Percentiles rank a stretch among this genome's conserved stretches.
Conservation (phyloP, 352 stramenopile species). For the Globisporangium camurandrum region DNA sequence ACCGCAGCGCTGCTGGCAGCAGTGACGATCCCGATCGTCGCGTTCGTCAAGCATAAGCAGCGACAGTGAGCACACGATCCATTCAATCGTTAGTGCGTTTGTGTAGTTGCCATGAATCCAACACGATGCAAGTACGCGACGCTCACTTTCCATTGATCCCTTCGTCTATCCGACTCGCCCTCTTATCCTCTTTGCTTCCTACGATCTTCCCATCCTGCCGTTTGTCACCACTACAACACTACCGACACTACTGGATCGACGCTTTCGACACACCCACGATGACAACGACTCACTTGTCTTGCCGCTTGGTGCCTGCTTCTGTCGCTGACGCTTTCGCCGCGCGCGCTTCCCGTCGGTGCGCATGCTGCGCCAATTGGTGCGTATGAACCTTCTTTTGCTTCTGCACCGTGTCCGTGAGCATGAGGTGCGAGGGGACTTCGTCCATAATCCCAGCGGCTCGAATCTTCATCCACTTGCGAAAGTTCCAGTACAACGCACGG, state of each 20-base stretch:
- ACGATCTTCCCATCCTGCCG: too few relatives aligned
- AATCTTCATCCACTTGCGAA: constrained; percentile 82
- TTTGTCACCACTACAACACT: too few relatives aligned
- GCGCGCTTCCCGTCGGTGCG: background rate
- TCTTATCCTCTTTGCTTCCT: too few relatives aligned
- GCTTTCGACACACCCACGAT: background rate
- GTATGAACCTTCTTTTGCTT: constrained; percentile 19
- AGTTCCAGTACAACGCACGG: constrained; percentile 77
- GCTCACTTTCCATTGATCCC: too few relatives aligned
- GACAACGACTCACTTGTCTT: background rate
- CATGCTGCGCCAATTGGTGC: constrained; percentile 1
- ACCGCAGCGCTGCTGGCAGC: too few relatives aligned
- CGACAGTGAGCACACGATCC: too few relatives aligned
- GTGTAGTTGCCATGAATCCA: too few relatives aligned
- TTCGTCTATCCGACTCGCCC: too few relatives aligned
- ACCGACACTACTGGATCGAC: background rate
- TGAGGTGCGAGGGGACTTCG: constrained; percentile 51
- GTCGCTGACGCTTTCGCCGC: background rate
- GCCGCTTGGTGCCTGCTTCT: background rate
- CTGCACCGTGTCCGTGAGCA: constrained; percentile 29
- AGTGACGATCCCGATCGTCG: too few relatives aligned
- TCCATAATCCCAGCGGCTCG: constrained; percentile 44
- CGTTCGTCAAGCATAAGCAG: too few relatives aligned
- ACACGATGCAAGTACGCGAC: too few relatives aligned
- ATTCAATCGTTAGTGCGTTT: too few relatives aligned